These are phyloP conservation scores for Calonectria pseudoreteaudii DNA, from an alignment of 2,329 filamentous ascomycete genomes.

Conservation along the genomic window DNA sequence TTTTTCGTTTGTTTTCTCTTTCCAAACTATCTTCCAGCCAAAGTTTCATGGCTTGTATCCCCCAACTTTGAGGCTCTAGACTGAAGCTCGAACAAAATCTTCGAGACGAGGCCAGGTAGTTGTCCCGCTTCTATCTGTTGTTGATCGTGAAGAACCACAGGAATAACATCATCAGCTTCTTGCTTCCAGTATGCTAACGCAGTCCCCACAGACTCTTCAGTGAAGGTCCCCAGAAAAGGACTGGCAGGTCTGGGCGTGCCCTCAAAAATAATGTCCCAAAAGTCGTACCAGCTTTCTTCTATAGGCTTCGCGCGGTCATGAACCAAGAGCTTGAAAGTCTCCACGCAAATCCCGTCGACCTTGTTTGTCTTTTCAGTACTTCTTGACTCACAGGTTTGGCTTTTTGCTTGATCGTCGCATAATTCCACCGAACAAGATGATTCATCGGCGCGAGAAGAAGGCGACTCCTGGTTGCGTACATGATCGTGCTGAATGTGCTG, in stretches of 20 bases:
- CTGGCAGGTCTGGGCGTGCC: background rate
- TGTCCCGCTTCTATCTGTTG: background rate
- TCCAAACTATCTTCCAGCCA: background rate
- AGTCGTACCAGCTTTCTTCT: background rate
- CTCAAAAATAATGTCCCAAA: background rate
- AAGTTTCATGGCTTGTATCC: background rate
- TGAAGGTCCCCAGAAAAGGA: background rate
- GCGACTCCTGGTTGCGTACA: background rate
- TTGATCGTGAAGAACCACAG: background rate
- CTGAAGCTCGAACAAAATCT: background rate
- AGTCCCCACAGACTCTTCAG: background rate
- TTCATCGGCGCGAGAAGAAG: background rate
- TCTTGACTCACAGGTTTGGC: background rate
- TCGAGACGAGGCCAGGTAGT: background rate
- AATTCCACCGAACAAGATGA: background rate
- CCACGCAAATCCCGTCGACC: background rate
- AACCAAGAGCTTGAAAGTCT: background rate
- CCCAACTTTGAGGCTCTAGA: background rate
- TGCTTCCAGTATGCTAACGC: background rate
- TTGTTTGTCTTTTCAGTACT: background rate
- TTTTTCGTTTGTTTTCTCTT: background rate
- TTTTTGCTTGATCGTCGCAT: background rate
- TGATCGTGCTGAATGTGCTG: background rate
- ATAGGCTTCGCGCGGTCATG: no score
- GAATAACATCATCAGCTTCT: background rate